These are phyloP conservation scores for Kitagawia praeruptora DNA, from an alignment of 129 eudicot species.

Conservation along the genomic window DNA sequence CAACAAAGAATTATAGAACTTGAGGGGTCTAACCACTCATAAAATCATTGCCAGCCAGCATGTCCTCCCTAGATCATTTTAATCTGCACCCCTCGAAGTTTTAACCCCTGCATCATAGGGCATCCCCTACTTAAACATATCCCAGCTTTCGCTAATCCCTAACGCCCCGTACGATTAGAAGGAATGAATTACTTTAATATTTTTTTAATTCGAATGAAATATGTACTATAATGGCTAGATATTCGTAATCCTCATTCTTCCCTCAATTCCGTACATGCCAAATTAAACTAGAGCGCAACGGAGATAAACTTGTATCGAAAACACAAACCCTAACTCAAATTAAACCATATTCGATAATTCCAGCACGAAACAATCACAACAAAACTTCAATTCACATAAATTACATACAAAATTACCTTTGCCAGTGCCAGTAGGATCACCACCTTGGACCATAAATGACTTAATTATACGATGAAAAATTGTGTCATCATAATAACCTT, in stretches of 20 bases:
- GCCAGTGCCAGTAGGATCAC: conserved; percentile 94
- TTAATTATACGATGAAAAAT: conserved; percentile 80
- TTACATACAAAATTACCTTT: conserved; percentile 32
- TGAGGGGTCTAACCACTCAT: not conserved
- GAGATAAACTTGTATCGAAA: not conserved
- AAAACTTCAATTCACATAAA: not conserved
- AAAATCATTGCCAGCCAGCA: not conserved
- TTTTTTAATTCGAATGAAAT: no score
- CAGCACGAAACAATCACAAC: not conserved
- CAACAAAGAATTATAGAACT: not conserved
- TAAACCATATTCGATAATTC: not conserved
- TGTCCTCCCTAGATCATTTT: not conserved
- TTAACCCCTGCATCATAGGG: not conserved
- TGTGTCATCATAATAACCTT: conserved; percentile 78
- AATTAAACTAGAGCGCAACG: not conserved
- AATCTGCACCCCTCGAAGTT: not conserved
- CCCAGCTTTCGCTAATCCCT: not conserved
- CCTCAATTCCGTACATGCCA: not conserved
- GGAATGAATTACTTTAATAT: no score
- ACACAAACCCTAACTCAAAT: not conserved
- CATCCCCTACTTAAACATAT: not conserved
- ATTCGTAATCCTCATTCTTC: not conserved
- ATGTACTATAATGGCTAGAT: not conserved
- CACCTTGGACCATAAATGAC: conserved; percentile 82
- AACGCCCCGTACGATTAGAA: no score